Percentiles rank a stretch among this genome's conserved stretches.
Evolutionary conservation across 2,329 filamentous ascomycete genomes (phyloP).

Genomic region (Kalaharituber pfeilii): DNA sequence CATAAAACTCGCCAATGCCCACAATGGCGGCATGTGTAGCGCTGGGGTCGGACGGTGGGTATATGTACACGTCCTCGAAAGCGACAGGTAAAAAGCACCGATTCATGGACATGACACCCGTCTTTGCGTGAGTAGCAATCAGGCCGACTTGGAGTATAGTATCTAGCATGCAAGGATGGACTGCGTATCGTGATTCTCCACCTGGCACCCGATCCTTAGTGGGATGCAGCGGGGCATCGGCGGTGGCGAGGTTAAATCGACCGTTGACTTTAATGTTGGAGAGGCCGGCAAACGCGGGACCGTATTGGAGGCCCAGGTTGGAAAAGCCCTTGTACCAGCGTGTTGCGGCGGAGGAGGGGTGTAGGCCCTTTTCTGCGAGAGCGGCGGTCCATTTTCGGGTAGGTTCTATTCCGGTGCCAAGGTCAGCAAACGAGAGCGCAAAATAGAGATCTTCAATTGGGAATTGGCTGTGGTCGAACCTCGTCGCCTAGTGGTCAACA

Average conservation of each 20-base stretch:
- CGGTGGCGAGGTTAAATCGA: neutral
- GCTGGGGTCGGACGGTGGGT: neutral
- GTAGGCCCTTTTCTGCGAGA: neutral
- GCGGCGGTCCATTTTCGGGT: neutral
- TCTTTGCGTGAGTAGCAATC: neutral
- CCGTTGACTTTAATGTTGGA: neutral
- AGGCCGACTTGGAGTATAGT: neutral
- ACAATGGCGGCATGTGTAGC: neutral
- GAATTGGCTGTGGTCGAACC: neutral
- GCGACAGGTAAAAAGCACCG: neutral
- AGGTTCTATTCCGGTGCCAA: neutral
- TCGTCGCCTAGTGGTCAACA: neutral
- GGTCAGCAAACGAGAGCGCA: neutral
- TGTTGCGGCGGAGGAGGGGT: neutral
- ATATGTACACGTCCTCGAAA: neutral
- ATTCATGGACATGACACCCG: neutral
- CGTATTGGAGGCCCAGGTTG: slow-evolving; percentile 5
- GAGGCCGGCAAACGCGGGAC: slow-evolving; percentile 5
- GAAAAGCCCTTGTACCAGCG: slow-evolving; percentile 5
- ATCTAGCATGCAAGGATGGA: neutral
- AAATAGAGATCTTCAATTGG: neutral
- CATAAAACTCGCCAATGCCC: neutral
- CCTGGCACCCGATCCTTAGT: no score
- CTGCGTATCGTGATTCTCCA: neutral
- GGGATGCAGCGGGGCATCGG: neutral